A percentile compares a stretch with the other conserved stretches of the same genome.
Conservation (phyloP, 768 basidiomycete species). For the Mycena olivaceomarginata region DNA sequence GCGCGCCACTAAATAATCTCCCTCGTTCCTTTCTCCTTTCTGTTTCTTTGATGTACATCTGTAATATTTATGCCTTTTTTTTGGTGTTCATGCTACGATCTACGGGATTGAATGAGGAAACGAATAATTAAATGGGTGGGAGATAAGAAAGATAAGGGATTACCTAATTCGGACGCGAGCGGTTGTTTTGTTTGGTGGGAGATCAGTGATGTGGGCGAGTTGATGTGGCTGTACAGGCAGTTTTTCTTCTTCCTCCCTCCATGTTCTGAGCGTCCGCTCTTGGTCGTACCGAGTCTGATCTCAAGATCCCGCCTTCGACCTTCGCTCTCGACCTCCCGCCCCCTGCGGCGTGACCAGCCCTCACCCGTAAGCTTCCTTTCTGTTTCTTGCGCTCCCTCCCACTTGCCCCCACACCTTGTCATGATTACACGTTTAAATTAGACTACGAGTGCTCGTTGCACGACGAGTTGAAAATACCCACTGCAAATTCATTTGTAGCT, state of each 20-base stretch:
- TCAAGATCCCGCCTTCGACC: too few species aligned
- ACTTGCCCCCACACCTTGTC: background rate
- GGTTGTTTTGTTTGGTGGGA: slow-evolving; percentile 19
- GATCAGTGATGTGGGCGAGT: background rate
- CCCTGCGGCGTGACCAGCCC: background rate
- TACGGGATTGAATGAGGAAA: background rate
- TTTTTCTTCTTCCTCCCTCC: background rate
- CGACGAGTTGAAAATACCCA: slow-evolving; percentile 20
- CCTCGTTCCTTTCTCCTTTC: background rate
- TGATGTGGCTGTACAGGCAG: background rate
- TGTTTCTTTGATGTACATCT: slow-evolving; percentile 15
- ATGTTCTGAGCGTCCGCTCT: too few species aligned
- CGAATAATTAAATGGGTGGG: background rate
- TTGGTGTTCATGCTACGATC: background rate
- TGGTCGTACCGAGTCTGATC: too few species aligned
- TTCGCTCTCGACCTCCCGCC: too few species aligned
- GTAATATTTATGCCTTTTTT: slow-evolving; percentile 18
- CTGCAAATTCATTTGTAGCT: slow-evolving; percentile 25
- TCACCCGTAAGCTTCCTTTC: background rate
- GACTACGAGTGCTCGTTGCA: slow-evolving; percentile 41
- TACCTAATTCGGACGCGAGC: slow-evolving; percentile 26
- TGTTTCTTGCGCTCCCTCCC: background rate
- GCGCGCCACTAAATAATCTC: background rate
- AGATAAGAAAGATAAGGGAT: background rate
- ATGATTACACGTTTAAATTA: slow-evolving; percentile 20